Base-by-base conservation (phyloP, 2,329 filamentous ascomycete genomes). In the Exophiala sideris region DNA sequence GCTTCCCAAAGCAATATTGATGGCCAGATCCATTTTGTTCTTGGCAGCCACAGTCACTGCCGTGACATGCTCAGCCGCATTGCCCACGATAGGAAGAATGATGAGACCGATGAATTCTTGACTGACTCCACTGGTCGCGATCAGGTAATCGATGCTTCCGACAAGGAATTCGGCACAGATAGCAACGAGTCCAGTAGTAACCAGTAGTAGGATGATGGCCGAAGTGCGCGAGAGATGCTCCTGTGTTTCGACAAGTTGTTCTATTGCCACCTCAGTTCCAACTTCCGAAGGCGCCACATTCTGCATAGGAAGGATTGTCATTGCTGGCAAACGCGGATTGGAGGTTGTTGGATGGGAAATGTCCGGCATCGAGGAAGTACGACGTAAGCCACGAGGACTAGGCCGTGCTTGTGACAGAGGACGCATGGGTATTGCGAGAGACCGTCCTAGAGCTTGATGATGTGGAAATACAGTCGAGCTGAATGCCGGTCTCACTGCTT, bases 1-100 rank as follows among this genome's bases (percentile, higher is more conserved):
- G 59, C 80, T 85, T 52, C 86, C 86, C 6, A 89, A 79, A 3
- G 85, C 84, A 16, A 89, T 85, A 59, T 84, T 85, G 50, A 89
- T 88, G 1, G 86, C 85, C 34, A 89, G 72, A 68, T 88, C 85
- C 83, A 88, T 87, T 73, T 89, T 87, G 71, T 88, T 87, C 73
- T 87, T 87, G 70, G 83, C 80, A 0, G 85, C 86, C 6, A 88
- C 85, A 5, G 81, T 84, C 18, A 88, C 79, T 3, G 86, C 84
- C 2, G 86, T 88, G 10, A 87, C 83, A 67, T 88, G 85, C 70
- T 89, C 86, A 0, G 85, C 85, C 0, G 86, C 85, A 61, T 89
- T 89, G 49, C 86, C 86, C 11, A 88, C 85, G 52, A 89, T 86
- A 7, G 86, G 86, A 1, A 89, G 74, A 56, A 89, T 81, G 61